Conservation (phyloP, 108 stramenopile species). For the Nannochloropsis salina region DNA sequence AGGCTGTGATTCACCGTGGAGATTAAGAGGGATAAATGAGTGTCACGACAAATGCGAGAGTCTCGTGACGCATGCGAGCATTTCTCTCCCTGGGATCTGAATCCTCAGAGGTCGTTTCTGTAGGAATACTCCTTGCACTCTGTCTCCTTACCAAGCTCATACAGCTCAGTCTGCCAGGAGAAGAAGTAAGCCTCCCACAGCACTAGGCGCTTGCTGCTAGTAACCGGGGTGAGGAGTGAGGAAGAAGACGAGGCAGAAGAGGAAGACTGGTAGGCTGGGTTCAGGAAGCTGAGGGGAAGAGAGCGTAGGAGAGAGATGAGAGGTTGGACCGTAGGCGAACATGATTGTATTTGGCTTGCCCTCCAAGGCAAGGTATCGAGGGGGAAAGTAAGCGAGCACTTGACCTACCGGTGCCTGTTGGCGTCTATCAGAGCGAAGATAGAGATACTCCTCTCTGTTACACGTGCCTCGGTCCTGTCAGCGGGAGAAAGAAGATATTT, state of each 20-base stretch:
- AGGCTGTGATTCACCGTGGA: no score
- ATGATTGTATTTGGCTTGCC: no score
- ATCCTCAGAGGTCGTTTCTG: no score
- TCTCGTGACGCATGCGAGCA: no score
- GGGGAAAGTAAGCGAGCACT: neutral
- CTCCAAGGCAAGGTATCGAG: neutral
- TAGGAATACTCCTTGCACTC: neutral
- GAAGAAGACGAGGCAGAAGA: neutral
- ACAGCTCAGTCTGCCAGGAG: neutral
- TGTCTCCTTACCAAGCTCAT: neutral
- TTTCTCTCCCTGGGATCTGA: no score
- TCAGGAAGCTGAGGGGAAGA: neutral
- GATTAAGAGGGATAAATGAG: no score
- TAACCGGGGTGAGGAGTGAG: neutral
- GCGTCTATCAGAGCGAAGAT: neutral
- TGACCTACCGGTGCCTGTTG: neutral
- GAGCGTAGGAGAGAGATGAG: neutral
- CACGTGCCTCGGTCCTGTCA: neutral
- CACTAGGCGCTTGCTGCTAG: neutral
- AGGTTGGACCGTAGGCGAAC: neutral
- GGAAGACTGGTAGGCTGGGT: neutral
- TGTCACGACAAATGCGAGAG: no score
- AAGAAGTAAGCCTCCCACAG: neutral
- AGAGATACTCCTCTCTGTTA: neutral
- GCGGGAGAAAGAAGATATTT: neutral